These are phyloP conservation scores for Umbelopsis vinacea DNA, from an alignment of 192 early-diverging fungal genomes.

Conservation along the genomic window DNA sequence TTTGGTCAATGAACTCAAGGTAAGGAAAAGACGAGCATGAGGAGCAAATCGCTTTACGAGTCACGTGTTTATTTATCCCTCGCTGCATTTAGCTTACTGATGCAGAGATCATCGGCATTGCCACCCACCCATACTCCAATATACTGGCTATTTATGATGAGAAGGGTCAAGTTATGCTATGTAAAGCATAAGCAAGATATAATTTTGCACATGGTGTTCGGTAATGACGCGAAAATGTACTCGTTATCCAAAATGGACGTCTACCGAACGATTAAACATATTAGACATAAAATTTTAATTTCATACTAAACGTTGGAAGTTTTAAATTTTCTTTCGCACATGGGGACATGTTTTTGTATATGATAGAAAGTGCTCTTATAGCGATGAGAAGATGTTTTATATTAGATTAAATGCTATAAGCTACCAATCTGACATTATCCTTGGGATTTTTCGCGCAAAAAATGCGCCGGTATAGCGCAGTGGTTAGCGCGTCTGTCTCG, in stretches of 20 bases:
- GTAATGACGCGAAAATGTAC: neutral
- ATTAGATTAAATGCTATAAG: too few species aligned
- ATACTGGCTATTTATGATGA: constrained; percentile 71
- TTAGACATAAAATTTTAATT: too few species aligned
- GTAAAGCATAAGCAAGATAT: constrained; percentile 49
- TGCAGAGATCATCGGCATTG: constrained; percentile 77
- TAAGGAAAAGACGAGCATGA: constrained; percentile 18
- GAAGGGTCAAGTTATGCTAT: constrained; percentile 65
- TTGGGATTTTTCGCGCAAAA: neutral
- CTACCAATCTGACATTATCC: neutral
- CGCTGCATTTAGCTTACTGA: constrained; percentile 56
- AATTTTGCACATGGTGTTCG: neutral
- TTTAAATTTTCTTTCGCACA: too few species aligned
- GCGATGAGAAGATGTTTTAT: too few species aligned
- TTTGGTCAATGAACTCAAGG: constrained; percentile 48
- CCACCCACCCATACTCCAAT: constrained; percentile 85
- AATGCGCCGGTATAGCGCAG: constrained; percentile 22
- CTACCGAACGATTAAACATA: too few species aligned
- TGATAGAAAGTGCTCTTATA: too few species aligned
- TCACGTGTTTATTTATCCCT: neutral
- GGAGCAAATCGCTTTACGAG: too few species aligned
- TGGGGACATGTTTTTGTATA: too few species aligned
- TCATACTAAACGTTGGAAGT: too few species aligned
- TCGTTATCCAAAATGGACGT: too few species aligned
- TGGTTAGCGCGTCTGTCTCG: constrained; percentile 25